Evolutionary conservation across 805 yeast genomes (phyloP), one percentile per base, ranked within the genome.

Genomic region (Schwanniomyces occidentalis): DNA sequence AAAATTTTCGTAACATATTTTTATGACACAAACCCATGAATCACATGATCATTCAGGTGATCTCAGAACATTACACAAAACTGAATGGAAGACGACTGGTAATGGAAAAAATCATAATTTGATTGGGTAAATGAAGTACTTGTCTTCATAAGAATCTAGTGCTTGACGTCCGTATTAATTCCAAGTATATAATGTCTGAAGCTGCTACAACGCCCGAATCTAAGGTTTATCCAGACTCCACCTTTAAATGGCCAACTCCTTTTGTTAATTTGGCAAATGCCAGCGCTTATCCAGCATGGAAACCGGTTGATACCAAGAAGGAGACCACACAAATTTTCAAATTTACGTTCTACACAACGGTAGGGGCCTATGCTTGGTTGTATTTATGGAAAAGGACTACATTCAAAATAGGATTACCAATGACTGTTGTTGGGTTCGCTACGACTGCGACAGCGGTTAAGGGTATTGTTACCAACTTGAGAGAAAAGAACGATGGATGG

Each of bases 401-500:
- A 4, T 56, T 69, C 50, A 67, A 67, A 47, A 43, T 57, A 45
- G 73, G 51, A 36, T 63, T 59, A 34, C 74, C 66, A 37, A 51
- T 55, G 24, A 56, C 70, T 6, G 61, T 65, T 23, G 57, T 63
- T 28, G 68, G 66, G 1, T 62, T 73, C 39, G 73, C 78, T 28
- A 67, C 78, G 8, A 69, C 69, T 15, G 78, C 80, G 28, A 69
- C 76, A 18, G 72, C 76, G 44, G 56, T 75, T 27, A 63, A 58
- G 49, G 69, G 71, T 18, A 65, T 75, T 16, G 43, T 75, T 21
- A 69, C 83, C 43, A 82, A 82, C 56, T 58, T 82, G 48, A 69
- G 85, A 51, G 79, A 77, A 55, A 71, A 68, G 52, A 78, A 76
- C 49, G 85, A 81, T 50, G 80, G 79, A 10, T 62, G 76, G 64